Conservation (phyloP, 1,139 yeast species). For the Pichia norvegensis region DNA sequence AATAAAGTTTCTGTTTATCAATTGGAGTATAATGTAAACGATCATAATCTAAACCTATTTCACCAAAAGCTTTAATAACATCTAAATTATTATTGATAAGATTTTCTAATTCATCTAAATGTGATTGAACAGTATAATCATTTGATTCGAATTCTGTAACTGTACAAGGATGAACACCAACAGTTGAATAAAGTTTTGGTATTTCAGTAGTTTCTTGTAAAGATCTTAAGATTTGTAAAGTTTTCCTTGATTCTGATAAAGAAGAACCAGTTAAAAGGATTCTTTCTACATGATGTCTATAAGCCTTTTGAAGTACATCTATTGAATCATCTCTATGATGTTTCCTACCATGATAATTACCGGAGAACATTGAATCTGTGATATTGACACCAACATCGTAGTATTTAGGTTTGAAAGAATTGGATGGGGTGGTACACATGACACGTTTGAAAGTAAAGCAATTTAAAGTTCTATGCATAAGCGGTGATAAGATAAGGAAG, state of each 20-base stretch:
- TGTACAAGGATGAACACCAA: constrained; percentile 92
- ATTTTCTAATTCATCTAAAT: constrained; percentile 40
- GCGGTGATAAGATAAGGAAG: too few relatives aligned
- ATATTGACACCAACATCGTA: constrained; percentile 51
- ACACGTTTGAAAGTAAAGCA: not conserved
- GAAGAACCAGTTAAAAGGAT: constrained; percentile 82
- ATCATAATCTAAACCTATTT: constrained; percentile 90
- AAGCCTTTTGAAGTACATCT: constrained; percentile 61
- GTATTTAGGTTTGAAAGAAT: constrained; percentile 18
- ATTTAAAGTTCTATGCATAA: not conserved
- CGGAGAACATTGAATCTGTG: constrained; percentile 83
- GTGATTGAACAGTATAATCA: constrained; percentile 28
- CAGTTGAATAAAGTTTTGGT: constrained; percentile 52
- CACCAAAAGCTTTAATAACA: constrained; percentile 74
- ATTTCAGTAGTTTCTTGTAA: constrained; percentile 27
- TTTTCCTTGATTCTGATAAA: constrained; percentile 49
- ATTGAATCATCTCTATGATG: constrained; percentile 62
- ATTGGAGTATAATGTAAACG: constrained; percentile 68
- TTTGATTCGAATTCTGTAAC: constrained; percentile 50
- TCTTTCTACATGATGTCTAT: constrained; percentile 51
- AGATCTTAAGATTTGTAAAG: constrained; percentile 38
- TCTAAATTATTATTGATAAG: constrained; percentile 45
- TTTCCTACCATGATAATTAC: constrained; percentile 59
- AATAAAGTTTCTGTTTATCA: constrained; percentile 59
- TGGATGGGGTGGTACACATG: not conserved